A percentile compares a stretch with the other conserved stretches of the same genome.
These are phyloP conservation scores for Aspergillus glaucus DNA, from an alignment of 2,329 filamentous ascomycete species.

Conservation along the genomic window DNA sequence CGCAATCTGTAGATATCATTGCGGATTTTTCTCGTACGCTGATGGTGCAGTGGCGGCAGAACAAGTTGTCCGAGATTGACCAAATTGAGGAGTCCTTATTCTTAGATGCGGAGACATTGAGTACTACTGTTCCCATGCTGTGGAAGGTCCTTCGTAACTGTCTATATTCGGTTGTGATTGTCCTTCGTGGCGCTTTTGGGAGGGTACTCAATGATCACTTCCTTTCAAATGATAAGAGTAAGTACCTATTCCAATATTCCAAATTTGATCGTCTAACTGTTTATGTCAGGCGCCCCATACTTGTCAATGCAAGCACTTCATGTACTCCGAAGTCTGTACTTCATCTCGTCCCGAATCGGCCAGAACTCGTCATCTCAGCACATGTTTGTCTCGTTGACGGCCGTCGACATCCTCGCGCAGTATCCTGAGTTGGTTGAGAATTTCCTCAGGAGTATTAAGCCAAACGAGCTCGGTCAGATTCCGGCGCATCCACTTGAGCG, in stretches of 20 bases:
- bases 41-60: slow-evolving; percentile 66
- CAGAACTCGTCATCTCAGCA: slow-evolving; percentile 75
- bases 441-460: slow-evolving; percentile 61
- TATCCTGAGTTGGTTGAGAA: slow-evolving; percentile 59
- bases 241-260: neutral
- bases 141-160: slow-evolving; percentile 71
- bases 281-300: slow-evolving; percentile 49
- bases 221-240: slow-evolving; percentile 49
- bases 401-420: slow-evolving; percentile 73
- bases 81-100: slow-evolving; percentile 57
- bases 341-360: slow-evolving; percentile 69
- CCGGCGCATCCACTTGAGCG: slow-evolving; percentile 61
- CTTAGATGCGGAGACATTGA: slow-evolving; percentile 59
- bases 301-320: slow-evolving; percentile 67
- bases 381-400: slow-evolving; percentile 72
- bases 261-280: slow-evolving; percentile 4
- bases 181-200: slow-evolving; percentile 67
- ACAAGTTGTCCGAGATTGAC: slow-evolving; percentile 68
- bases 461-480: slow-evolving; percentile 49
- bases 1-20: slow-evolving; percentile 53
- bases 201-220: slow-evolving; percentile 54
- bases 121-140: slow-evolving; percentile 62
- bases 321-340: slow-evolving; percentile 70
- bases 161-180: slow-evolving; percentile 67
- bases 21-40: slow-evolving; percentile 61